These are phyloP conservation scores for Schwanniomyces polymorphus DNA, from an alignment of 805 yeast genomes.

Conservation along the genomic window DNA sequence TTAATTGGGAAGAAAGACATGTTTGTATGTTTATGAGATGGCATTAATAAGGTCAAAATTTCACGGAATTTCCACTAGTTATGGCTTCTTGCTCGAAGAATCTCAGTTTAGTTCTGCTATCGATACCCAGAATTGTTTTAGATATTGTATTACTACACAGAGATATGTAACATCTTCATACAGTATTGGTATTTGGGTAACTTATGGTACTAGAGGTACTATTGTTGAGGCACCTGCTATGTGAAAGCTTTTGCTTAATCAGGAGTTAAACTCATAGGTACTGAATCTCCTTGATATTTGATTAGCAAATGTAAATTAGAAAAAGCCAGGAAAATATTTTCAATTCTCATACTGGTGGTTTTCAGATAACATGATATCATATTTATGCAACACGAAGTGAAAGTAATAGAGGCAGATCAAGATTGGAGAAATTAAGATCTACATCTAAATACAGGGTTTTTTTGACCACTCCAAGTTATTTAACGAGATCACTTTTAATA, in stretches of 20 bases:
- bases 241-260: no score
- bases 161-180: constrained; percentile 43
- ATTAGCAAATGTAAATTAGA: constrained; percentile 40
- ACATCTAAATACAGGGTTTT: constrained; percentile 39
- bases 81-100: constrained; percentile 44
- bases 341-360: constrained; percentile 42
- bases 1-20: constrained; percentile 39
- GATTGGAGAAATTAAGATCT: constrained; percentile 36
- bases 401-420: constrained; percentile 39
- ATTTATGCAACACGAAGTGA: constrained; percentile 38
- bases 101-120: constrained; percentile 44
- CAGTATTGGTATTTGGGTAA: constrained; percentile 53
- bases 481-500: constrained; percentile 42
- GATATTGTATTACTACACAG: constrained; percentile 55
- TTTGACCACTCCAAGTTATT: constrained; percentile 34
- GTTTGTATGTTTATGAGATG: constrained; percentile 25
- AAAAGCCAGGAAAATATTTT: constrained; percentile 43
- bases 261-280: no score
- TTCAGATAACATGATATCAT: constrained; percentile 20
- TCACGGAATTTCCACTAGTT: constrained; percentile 36
- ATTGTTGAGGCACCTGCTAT: no score
- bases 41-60: constrained; percentile 33
- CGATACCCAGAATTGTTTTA: constrained; percentile 48
- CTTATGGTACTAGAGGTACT: constrained; percentile 51
- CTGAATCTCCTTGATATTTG: constrained; percentile 51